These are phyloP conservation scores for Cystobasidiaceae sp. DNA, from an alignment of 1,284 basidiomycete species.

Conservation along the genomic window DNA sequence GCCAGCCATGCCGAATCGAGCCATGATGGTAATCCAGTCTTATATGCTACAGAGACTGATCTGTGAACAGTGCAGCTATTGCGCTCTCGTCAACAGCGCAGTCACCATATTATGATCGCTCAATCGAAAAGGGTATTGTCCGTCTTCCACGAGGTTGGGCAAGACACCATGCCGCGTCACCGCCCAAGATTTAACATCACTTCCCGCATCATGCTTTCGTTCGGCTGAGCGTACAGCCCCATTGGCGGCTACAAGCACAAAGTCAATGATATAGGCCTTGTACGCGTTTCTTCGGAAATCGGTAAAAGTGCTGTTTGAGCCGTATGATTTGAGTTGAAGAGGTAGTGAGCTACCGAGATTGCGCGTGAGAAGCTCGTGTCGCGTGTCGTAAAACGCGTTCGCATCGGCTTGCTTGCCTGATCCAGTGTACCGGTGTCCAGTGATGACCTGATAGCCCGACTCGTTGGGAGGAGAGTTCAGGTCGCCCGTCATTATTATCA, in stretches of 20 bases:
- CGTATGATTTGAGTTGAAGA: conserved; percentile 31
- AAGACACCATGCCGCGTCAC: conserved; percentile 36
- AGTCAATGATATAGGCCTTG: conserved; percentile 38
- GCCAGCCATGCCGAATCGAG: no score
- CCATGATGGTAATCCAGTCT: no score
- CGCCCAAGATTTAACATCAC: conserved; percentile 26
- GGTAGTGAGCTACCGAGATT: not conserved
- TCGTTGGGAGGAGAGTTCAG: conserved; percentile 38
- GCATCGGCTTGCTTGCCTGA: not conserved
- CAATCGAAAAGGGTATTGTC: conserved; percentile 24
- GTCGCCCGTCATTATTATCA: conserved; percentile 38
- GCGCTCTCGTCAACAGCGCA: conserved; percentile 9
- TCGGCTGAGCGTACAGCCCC: conserved; percentile 28
- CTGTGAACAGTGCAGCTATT: conserved; percentile 30
- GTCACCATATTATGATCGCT: conserved; percentile 37
- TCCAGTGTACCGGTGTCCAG: conserved; percentile 24
- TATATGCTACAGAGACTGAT: no score
- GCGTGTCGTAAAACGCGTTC: not conserved
- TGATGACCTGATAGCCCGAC: conserved; percentile 37
- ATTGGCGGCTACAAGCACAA: conserved; percentile 33
- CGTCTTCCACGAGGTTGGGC: conserved; percentile 37
- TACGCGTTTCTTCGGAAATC: conserved; percentile 34
- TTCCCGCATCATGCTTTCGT: conserved; percentile 1
- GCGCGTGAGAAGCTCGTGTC: conserved; percentile 2
- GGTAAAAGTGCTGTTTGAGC: conserved; percentile 38